Percentiles rank a stretch among this genome's conserved stretches.
Evolutionary conservation across 108 stramenopile species (phyloP).

Genomic region (Mediolabrus comicus): DNA sequence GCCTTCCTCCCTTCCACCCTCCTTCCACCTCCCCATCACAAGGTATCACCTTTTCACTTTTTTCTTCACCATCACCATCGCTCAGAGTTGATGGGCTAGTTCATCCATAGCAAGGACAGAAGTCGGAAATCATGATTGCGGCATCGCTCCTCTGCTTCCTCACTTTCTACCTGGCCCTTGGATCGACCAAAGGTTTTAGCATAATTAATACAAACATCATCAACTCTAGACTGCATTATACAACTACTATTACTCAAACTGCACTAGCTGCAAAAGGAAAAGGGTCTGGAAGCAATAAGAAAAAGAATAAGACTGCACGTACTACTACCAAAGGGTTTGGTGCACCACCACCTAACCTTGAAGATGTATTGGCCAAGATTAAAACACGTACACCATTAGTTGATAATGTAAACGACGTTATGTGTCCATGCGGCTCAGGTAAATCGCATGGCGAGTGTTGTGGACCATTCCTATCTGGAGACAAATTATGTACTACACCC

Average conservation of each 20-base stretch:
- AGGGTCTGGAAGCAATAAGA: slow-evolving; percentile 16
- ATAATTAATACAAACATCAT: too few species aligned
- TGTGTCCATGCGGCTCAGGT: slow-evolving; percentile 59
- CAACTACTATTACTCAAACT: not conserved
- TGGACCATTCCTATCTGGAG: slow-evolving; percentile 43
- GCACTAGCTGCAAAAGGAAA: not conserved
- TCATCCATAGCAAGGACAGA: too few species aligned
- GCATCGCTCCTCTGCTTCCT: not conserved
- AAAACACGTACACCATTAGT: slow-evolving; percentile 62
- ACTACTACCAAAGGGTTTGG: slow-evolving; percentile 60
- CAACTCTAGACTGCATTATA: not conserved
- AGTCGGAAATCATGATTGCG: too few species aligned
- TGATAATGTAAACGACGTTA: slow-evolving; percentile 36
- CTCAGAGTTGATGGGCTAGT: too few species aligned
- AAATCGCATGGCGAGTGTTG: slow-evolving; percentile 60
- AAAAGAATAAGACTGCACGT: slow-evolving; percentile 1
- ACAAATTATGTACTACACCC: slow-evolving; percentile 23
- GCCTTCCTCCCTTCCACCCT: too few species aligned
- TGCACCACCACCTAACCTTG: slow-evolving; percentile 48
- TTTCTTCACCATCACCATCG: too few species aligned
- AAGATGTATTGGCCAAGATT: slow-evolving; percentile 49
- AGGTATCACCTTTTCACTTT: too few species aligned
- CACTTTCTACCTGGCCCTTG: not conserved
- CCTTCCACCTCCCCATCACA: too few species aligned
- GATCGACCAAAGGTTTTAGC: not conserved